A percentile compares a stretch with the other conserved stretches of the same genome.
Conservation (phyloP, 108 stramenopile species). For the Cyclotella kingstonii region DNA sequence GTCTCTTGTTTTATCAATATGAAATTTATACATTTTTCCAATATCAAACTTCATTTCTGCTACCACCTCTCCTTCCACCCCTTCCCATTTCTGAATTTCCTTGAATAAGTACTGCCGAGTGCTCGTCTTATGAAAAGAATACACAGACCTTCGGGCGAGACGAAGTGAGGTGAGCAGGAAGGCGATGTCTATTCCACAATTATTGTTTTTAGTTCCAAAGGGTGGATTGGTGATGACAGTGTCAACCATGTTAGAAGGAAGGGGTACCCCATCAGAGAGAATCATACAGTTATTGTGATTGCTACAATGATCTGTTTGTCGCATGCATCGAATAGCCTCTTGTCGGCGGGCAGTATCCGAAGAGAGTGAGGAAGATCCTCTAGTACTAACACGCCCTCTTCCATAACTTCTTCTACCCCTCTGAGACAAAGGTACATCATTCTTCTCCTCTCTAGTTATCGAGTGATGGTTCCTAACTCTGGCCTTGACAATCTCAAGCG, state of each 20-base stretch:
- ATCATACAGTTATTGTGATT: constrained; percentile 9
- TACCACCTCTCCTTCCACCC: constrained; percentile 69
- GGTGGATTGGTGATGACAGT: constrained; percentile 88
- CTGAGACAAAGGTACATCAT: too few species aligned
- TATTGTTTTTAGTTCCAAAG: constrained; percentile 89
- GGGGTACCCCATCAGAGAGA: constrained; percentile 61
- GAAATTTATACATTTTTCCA: constrained; percentile 90
- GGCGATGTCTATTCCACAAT: constrained; percentile 83
- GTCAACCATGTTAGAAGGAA: constrained; percentile 64
- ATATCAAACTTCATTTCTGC: constrained; percentile 95
- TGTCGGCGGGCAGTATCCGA: too few species aligned
- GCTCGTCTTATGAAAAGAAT: constrained; percentile 93
- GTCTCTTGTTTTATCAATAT: constrained; percentile 83
- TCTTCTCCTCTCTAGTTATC: background rate
- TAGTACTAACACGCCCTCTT: constrained; percentile 27
- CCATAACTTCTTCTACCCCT: constrained; percentile 36
- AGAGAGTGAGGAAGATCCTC: too few species aligned
- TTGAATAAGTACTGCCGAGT: constrained; percentile 81
- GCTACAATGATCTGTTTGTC: constrained; percentile 7
- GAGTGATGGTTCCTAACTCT: constrained; percentile 37
- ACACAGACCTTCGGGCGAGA: constrained; percentile 79
- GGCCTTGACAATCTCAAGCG: constrained; percentile 45
- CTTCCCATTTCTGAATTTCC: constrained; percentile 68
- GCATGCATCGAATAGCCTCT: background rate
- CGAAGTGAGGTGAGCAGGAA: constrained; percentile 68